phyloP scores from a whole-genome alignment of 2,329 filamentous ascomycete species.

The Penicillium sp. region DNA sequence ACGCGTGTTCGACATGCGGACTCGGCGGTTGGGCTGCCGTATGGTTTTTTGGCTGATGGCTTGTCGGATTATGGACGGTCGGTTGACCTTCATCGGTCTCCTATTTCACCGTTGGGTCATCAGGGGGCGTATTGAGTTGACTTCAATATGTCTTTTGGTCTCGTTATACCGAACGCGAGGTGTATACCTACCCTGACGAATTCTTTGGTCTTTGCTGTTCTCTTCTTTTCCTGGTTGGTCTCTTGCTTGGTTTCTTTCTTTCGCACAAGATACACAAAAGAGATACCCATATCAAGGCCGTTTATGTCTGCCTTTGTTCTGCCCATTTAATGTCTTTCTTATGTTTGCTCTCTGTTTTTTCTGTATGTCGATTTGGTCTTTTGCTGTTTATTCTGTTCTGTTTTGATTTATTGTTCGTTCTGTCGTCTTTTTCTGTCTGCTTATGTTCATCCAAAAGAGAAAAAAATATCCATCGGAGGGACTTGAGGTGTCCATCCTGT shows the following conservation, averaged over 20 bases:
- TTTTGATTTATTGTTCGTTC: background rate
- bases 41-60: conserved; percentile 22
- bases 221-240: conserved; percentile 4
- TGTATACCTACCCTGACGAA: background rate
- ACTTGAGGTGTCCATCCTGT: background rate
- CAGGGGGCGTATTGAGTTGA: conserved; percentile 19
- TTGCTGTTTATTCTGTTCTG: background rate
- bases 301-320: conserved; percentile 2
- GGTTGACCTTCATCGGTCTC: conserved; percentile 22
- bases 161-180: background rate
- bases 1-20: conserved; percentile 32
- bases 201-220: background rate
- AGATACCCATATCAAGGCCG: conserved; percentile 12
- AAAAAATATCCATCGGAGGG: background rate
- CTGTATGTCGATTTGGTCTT: background rate
- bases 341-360: background rate
- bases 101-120: conserved; percentile 28
- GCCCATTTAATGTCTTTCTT: background rate
- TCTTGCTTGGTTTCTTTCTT: conserved; percentile 6
- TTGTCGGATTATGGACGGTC: conserved; percentile 24
- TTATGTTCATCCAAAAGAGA: background rate
- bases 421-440: background rate
- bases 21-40: conserved; percentile 12
- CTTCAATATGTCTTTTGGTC: background rate
- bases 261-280: conserved; percentile 9